Evolutionary conservation across 1,139 yeast species (phyloP), one percentile per base, ranked within the genome.

Genomic region (Suhomyces guaymorum): DNA sequence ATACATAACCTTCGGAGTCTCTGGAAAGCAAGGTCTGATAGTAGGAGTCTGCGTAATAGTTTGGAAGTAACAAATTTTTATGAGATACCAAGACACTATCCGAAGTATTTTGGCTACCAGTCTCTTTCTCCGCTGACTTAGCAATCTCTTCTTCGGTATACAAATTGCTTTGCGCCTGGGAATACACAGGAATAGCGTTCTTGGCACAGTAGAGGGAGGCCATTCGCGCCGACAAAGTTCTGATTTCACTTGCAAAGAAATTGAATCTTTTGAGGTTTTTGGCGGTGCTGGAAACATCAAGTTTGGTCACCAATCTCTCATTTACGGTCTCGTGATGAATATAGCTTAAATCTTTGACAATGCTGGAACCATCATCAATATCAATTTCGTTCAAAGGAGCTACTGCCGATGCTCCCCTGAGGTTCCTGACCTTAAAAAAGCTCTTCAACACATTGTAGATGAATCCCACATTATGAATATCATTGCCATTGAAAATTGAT

Each of bases 1-100:
- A 66, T 1, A 69, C 61, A 39, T 49, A 51, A 2, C 75, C 73
- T 6, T 51, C 24, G 1, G 52, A 42, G 44, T 69, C 73, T 37
- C 70, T 49, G 0, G 72, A 60, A 18, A 66, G 35, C 4, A 69
- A 48, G 0, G 72, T 59, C 34, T 69, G 73, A 33, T 49, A 53
- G 41, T 57, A 70, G 1, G 64, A 51, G 12, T 42, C 49, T 9
- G 72, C 66, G 28, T 59, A 57, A 36, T 49, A 70, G 15, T 59
- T 49, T 1, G 75, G 74, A 4, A 69, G 45, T 25, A 70, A 48
- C 15, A 54, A 14, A 42, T 70, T 70, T 30, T 68, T 53, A 44
- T 70, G 75, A 2, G 57, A 45, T 6, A 70, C 55, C n/a, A 58
- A 39, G 2, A 61, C 70, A 19, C 52, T 55, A 38, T 64, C 71